phyloP scores from a whole-genome alignment of 179 eudicot species.

The Actinidia arguta region DNA sequence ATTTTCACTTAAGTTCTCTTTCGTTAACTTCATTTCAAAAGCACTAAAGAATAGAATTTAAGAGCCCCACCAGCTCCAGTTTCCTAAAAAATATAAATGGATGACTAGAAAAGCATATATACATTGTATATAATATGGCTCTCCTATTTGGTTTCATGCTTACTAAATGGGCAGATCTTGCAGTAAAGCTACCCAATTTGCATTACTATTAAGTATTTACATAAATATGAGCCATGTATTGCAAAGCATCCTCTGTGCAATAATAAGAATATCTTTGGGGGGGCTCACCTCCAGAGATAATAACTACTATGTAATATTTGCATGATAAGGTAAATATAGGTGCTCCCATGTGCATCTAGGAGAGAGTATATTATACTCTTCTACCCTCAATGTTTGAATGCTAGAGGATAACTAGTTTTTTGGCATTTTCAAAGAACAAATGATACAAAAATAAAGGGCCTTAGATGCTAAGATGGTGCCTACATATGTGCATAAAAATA shows the following conservation, averaged over 20 bases:
- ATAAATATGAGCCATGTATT: not conserved
- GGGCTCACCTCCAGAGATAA: constrained; percentile 3
- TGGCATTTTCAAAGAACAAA: not conserved
- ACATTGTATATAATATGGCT: not conserved
- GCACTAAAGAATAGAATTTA: not conserved
- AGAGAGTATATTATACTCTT: not conserved
- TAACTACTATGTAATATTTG: not conserved
- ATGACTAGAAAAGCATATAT: not conserved
- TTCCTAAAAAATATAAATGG: not conserved
- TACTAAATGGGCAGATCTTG: not conserved
- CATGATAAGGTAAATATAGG: not conserved
- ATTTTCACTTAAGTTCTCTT: not conserved
- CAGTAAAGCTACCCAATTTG: not conserved
- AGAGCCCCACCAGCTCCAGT: not conserved
- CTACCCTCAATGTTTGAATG: constrained; percentile 3
- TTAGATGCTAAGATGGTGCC: not conserved
- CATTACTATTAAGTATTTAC: not conserved
- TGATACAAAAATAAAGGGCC: not conserved
- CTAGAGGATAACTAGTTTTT: constrained; percentile 1
- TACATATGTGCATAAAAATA: not conserved
- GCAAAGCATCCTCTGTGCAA: not conserved
- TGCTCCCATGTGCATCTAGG: not conserved
- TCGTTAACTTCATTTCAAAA: not conserved
- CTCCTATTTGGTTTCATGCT: constrained; percentile 12
- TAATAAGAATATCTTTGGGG: not conserved